These are phyloP conservation scores for Hemileccinum rubropunctum DNA, from an alignment of 768 basidiomycete species.

Conservation along the genomic window DNA sequence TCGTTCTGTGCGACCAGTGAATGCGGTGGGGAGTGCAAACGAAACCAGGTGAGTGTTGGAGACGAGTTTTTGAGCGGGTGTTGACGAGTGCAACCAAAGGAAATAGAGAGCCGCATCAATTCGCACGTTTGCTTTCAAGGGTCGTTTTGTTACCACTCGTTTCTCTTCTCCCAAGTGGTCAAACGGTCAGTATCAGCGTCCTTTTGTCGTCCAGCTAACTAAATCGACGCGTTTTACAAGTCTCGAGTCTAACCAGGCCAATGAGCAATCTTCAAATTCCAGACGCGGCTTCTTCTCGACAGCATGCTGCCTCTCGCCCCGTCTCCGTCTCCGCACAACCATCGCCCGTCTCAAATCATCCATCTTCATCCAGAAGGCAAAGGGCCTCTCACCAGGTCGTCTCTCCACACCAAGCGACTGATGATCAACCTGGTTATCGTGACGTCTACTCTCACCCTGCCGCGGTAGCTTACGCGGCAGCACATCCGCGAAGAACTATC, in stretches of 20 bases:
- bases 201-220: too few relatives aligned
- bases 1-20: background rate
- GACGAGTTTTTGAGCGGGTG: background rate
- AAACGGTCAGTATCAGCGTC: too few relatives aligned
- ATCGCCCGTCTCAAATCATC: conserved; percentile 40
- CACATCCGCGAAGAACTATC: conserved; percentile 82
- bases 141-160: conserved; percentile 3
- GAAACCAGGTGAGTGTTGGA: conserved; percentile 5
- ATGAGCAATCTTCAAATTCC: conserved; percentile 45
- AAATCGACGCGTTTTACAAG: too few relatives aligned
- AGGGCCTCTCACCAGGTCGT: conserved; percentile 74
- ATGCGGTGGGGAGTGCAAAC: background rate
- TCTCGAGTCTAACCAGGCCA: too few relatives aligned
- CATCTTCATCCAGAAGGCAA: conserved; percentile 51
- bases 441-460: conserved; percentile 86
- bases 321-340: conserved; percentile 58
- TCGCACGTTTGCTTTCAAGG: conserved; percentile 27
- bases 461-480: conserved; percentile 76
- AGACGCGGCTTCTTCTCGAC: conserved; percentile 47
- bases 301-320: conserved; percentile 43
- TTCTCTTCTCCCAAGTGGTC: conserved; percentile 18
- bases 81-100: conserved; percentile 12
- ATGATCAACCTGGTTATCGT: conserved; percentile 50
- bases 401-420: conserved; percentile 42
- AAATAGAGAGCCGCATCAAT: conserved; percentile 13